Percentiles rank a stretch among this genome's conserved stretches.
Evolutionary conservation across 164 flowering plant genomes (phyloP).

Genomic region (Buxus sempervirens): DNA sequence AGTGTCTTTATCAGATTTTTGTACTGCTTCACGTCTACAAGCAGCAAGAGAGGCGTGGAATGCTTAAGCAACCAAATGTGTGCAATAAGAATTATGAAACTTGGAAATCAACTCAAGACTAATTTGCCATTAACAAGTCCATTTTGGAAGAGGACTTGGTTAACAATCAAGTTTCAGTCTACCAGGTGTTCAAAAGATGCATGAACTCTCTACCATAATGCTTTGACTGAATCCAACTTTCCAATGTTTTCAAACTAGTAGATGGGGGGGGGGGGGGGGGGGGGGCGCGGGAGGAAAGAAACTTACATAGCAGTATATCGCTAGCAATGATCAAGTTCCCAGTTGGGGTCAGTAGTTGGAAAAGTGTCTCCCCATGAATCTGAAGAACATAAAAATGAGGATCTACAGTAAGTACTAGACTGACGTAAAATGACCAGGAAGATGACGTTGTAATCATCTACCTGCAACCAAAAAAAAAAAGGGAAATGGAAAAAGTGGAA

Average conservation of each 20-base stretch:
- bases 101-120: neutral
- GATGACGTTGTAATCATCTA: neutral
- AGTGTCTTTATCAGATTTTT: constrained; percentile 76
- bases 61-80: neutral
- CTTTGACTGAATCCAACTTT: neutral
- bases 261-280: constrained; percentile 3
- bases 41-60: constrained; percentile 7
- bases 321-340: constrained; percentile 95
- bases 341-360: constrained; percentile 54
- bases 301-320: constrained; percentile 87
- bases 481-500: too few species aligned
- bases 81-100: neutral
- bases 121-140: neutral
- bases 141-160: neutral
- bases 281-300: too few species aligned
- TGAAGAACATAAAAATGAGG: constrained; percentile 18
- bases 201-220: too few species aligned
- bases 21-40: constrained; percentile 92
- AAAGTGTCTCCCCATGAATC: constrained; percentile 99
- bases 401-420: neutral
- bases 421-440: neutral
- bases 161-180: neutral
- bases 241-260: neutral
- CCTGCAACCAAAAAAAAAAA: neutral
- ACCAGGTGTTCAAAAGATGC: neutral